Conservation (phyloP, 495 filamentous ascomycete species). For the Annulohypoxylon stygium region DNA sequence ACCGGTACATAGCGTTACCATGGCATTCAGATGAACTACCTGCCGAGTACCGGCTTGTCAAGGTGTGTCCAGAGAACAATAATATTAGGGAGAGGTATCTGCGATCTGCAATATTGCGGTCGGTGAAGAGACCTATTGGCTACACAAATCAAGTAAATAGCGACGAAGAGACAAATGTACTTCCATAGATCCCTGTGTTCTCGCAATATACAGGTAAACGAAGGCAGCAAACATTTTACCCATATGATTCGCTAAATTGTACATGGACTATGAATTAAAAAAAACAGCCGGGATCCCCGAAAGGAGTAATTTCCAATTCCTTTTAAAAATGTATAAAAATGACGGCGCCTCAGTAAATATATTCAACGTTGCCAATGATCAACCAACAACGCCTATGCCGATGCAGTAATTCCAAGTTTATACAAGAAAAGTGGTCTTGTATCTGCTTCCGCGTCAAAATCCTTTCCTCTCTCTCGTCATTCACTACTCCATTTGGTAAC, state of each 20-base stretch:
- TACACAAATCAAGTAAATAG: not conserved
- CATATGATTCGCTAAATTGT: not conserved
- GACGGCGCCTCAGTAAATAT: conserved; percentile 18
- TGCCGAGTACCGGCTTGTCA: conserved; percentile 28
- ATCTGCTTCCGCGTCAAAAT: not conserved
- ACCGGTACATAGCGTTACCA: conserved; percentile 39
- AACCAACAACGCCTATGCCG: conserved; percentile 51
- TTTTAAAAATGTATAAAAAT: conserved; percentile 8
- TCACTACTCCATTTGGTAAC: not conserved
- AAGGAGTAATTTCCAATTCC: conserved; percentile 16
- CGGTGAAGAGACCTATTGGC: conserved; percentile 32
- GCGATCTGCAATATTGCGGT: conserved; percentile 36
- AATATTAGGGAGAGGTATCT: conserved; percentile 38
- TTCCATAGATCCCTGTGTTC: not conserved
- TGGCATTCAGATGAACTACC: not conserved
- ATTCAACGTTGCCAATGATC: conserved; percentile 22
- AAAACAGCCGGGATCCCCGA: not conserved
- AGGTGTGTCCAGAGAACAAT: conserved; percentile 44
- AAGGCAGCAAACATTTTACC: not conserved
- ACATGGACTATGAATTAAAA: conserved; percentile 8
- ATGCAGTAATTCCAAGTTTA: conserved; percentile 42
- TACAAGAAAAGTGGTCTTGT: not conserved
- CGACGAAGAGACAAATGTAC: too few relatives aligned
- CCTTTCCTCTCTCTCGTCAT: not conserved
- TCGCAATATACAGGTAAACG: not conserved